A percentile compares a stretch with the other conserved stretches of the same genome.
Conservation (phyloP, 1,284 basidiomycete species). For the Pseudozyma pruni region DNA sequence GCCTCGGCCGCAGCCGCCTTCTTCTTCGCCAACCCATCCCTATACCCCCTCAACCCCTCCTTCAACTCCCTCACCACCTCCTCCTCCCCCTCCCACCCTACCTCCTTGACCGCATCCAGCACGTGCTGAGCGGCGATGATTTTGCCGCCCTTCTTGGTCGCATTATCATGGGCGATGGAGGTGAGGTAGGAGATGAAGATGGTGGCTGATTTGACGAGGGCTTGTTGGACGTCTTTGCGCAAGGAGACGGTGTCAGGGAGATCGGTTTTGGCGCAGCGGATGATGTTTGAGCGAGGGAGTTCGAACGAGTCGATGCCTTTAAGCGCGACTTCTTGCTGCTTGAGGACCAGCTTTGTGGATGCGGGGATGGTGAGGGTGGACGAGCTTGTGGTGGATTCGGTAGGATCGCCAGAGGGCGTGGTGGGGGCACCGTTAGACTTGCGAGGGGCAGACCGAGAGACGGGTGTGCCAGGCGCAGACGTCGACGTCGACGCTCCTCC, state of each 20-base stretch:
- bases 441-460: slow-evolving; percentile 5
- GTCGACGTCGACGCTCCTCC: slow-evolving; percentile 5
- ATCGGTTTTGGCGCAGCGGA: slow-evolving; percentile 80
- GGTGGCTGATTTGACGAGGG: slow-evolving; percentile 84
- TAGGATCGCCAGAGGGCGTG: background rate
- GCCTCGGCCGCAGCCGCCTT: background rate
- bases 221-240: slow-evolving; percentile 84
- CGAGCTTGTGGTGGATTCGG: background rate
- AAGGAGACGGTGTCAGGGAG: slow-evolving; percentile 84
- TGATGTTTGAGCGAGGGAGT: slow-evolving; percentile 81
- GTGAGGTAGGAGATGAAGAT: slow-evolving; percentile 87
- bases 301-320: slow-evolving; percentile 81
- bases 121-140: slow-evolving; percentile 88
- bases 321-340: slow-evolving; percentile 31
- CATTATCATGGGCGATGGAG: slow-evolving; percentile 84
- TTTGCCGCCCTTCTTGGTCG: slow-evolving; percentile 83
- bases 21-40: slow-evolving; percentile 7
- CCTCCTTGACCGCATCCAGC: slow-evolving; percentile 81
- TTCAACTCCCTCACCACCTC: slow-evolving; percentile 74
- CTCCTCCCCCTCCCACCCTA: slow-evolving; percentile 80
- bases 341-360: slow-evolving; percentile 12
- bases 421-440: background rate
- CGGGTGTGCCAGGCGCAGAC: slow-evolving; percentile 13
- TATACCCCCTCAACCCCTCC: slow-evolving; percentile 74
- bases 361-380: slow-evolving; percentile 8